phyloP scores from a whole-genome alignment of 2,329 filamentous ascomycete species.

The Aureobasidium sp. region DNA sequence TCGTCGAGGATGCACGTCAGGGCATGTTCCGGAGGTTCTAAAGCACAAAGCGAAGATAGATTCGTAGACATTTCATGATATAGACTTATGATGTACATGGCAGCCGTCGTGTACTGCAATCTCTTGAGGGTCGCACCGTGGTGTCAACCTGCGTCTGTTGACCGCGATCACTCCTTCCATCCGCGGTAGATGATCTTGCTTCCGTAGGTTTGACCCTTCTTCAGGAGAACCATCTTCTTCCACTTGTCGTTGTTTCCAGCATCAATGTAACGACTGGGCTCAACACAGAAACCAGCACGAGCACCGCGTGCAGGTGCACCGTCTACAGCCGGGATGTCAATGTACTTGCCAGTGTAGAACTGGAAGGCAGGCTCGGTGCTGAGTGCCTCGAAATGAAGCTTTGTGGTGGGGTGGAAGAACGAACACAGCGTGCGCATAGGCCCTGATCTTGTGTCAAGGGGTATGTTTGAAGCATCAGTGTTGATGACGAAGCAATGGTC shows the following conservation, averaged over 20 bases:
- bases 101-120: background rate
- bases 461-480: constrained; percentile 47
- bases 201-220: constrained; percentile 79
- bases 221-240: constrained; percentile 70
- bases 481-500: constrained; percentile 88
- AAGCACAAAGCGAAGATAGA: background rate
- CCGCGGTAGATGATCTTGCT: constrained; percentile 74
- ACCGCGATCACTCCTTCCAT: constrained; percentile 55
- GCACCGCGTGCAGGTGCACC: constrained; percentile 55
- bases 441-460: constrained; percentile 45
- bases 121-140: background rate
- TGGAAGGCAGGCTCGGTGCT: constrained; percentile 96
- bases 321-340: constrained; percentile 59
- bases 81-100: background rate
- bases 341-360: constrained; percentile 87
- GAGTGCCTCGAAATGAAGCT: constrained; percentile 75
- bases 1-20: background rate
- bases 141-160: background rate
- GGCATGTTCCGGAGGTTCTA: background rate
- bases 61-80: background rate
- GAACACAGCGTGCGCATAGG: constrained; percentile 61
- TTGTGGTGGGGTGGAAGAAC: constrained; percentile 65
- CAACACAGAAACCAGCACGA: constrained; percentile 79
- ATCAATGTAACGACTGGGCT: constrained; percentile 87
- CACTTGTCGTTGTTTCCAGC: constrained; percentile 75